Percentiles rank a stretch among this genome's conserved stretches.
phyloP scores from a whole-genome alignment of 1,139 yeast species.

The Lodderomyces pseudojiufengensis region DNA sequence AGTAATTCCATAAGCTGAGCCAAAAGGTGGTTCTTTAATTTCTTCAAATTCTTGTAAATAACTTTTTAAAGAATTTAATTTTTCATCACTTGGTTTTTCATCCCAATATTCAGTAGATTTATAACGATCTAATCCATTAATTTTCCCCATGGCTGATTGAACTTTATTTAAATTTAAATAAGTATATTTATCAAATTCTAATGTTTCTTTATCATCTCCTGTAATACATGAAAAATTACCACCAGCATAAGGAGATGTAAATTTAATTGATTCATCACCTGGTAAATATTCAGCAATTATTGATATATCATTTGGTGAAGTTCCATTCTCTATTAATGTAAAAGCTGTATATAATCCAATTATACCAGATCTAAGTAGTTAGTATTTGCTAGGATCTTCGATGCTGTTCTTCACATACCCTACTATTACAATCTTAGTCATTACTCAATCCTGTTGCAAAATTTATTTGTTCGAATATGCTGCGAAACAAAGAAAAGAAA shows the following conservation, averaged over 20 bases:
- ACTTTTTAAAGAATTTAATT: slow-evolving; percentile 40
- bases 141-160: slow-evolving; percentile 44
- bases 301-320: slow-evolving; percentile 45
- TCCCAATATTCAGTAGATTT: slow-evolving; percentile 59
- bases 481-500: not conserved
- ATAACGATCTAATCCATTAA: slow-evolving; percentile 52
- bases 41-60: slow-evolving; percentile 45
- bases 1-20: slow-evolving; percentile 49
- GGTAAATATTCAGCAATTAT: slow-evolving; percentile 64
- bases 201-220: slow-evolving; percentile 50
- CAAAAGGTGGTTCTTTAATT: slow-evolving; percentile 41
- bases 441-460: too few relatives aligned
- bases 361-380: slow-evolving; percentile 56
- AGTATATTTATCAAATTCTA: slow-evolving; percentile 53
- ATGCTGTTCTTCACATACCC: slow-evolving; percentile 35
- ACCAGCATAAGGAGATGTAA: slow-evolving; percentile 82
- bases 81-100: slow-evolving; percentile 34
- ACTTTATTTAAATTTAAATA: slow-evolving; percentile 45
- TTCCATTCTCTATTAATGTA: slow-evolving; percentile 44
- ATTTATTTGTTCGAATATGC: too few relatives aligned
- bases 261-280: slow-evolving; percentile 67
- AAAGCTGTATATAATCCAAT: slow-evolving; percentile 67
- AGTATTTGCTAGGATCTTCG: too few relatives aligned
- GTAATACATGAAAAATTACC: slow-evolving; percentile 68
- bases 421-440: slow-evolving; percentile 29